Evolutionary conservation across 345 rosid species (phyloP), one percentile per base, ranked within the genome.

Genomic region (Eucalyptus regnans): DNA sequence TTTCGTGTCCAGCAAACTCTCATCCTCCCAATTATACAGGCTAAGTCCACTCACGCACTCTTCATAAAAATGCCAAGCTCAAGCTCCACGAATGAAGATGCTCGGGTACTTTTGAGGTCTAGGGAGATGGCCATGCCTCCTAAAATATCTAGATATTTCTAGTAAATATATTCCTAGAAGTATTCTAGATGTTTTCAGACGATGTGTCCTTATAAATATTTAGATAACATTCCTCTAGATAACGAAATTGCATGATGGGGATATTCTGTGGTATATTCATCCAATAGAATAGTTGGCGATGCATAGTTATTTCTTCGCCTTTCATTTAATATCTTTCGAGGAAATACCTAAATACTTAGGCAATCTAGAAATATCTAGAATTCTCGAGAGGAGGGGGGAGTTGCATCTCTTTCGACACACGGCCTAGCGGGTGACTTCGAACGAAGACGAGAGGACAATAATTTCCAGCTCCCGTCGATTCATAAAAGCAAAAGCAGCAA

Each of bases 271-370:
- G 10, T 20, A 52, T 52, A 52, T 52, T 52, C 58, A 8, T 52
- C 10, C 25, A 52, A 20, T 52, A 22, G 58, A 52, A 52, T 4
- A 7, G 5, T 52, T 0, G 10, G 3, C 0, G 5, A 20, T 52
- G 4, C 18, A 8, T n/a, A 66, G 11, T 66, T 66, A 66, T 16
- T 31, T 15, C 11, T 31, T n/a, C 68, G 2, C 68, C 1, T 6
- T 12, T 60, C 15, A 60, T 27, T 60, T 23, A 58, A n/a, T 64
- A 7, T 64, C 20, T 64, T 64, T 4, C 0, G 16, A n/a, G 33
- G 8, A 66, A n/a, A 66, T 66, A 33, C 31, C 18, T 2, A 31
- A 4, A n/a, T 66, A 29, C 4, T 29, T 64, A 14, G 37, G 33
- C 4, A 64, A 64, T 31, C 18, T n/a, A 64, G 4, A 64, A 64